Percentiles rank a stretch among this genome's conserved stretches.
Evolutionary conservation across 1,284 basidiomycete genomes (phyloP).

Genomic region (Moniliella sp.): DNA sequence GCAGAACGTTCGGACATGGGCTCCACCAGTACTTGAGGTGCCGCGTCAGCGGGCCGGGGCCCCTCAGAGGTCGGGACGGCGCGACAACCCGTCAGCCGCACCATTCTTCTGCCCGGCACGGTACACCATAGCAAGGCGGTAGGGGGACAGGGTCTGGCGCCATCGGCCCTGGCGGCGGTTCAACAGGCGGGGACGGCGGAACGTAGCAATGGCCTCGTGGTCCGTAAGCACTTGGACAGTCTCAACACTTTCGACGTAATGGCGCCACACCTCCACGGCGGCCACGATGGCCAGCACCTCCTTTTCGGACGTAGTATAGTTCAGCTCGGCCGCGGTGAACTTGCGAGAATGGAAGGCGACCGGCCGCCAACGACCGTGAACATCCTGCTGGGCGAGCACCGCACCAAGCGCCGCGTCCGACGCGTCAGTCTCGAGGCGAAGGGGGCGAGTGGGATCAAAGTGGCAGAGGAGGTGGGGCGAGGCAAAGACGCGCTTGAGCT

Average conservation of each 20-base stretch:
- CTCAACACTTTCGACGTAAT: slow-evolving; percentile 1
- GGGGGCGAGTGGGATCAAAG: slow-evolving; percentile 28
- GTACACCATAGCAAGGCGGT: not conserved
- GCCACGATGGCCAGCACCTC: slow-evolving; percentile 4
- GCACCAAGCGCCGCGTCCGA: slow-evolving; percentile 26
- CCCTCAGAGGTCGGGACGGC: slow-evolving; percentile 1
- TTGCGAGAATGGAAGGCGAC: slow-evolving; percentile 5
- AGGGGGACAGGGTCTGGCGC: not conserved
- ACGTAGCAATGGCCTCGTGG: slow-evolving; percentile 5
- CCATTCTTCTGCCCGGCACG: slow-evolving; percentile 1
- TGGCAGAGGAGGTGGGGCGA: slow-evolving; percentile 33
- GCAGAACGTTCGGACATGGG: too few species aligned
- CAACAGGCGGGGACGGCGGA: slow-evolving; percentile 1
- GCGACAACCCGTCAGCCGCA: not conserved
- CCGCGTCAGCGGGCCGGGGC: too few species aligned
- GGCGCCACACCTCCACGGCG: slow-evolving; percentile 1
- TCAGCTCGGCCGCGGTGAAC: slow-evolving; percentile 5
- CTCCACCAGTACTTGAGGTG: too few species aligned
- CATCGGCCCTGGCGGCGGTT: slow-evolving; percentile 1
- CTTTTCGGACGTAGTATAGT: slow-evolving; percentile 6
- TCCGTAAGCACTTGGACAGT: slow-evolving; percentile 3
- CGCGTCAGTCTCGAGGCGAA: slow-evolving; percentile 26
- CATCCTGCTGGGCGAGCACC: slow-evolving; percentile 12
- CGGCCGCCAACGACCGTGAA: not conserved
- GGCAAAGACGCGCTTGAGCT: slow-evolving; percentile 31